Conservation (phyloP, 805 yeast species). For the Yarrowia yakushimensis region DNA sequence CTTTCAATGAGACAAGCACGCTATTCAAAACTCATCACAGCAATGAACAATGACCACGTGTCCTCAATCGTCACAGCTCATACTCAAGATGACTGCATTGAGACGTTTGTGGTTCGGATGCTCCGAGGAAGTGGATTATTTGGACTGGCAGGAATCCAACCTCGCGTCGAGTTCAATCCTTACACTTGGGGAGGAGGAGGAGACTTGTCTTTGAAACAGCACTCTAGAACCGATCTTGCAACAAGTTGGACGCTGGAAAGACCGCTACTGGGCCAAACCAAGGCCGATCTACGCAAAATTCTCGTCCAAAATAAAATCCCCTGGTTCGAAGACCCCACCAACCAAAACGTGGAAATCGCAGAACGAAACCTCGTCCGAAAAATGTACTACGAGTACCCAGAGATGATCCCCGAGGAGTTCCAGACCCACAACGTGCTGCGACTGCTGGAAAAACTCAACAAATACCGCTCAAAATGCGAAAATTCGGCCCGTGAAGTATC, state of each 20-base stretch:
- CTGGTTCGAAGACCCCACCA: slow-evolving; percentile 75
- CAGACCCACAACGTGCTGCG: not conserved
- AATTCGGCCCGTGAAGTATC: not conserved
- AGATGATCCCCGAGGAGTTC: slow-evolving; percentile 4
- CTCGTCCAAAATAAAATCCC: slow-evolving; percentile 43
- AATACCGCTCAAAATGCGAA: not conserved
- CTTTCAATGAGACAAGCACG: slow-evolving; percentile 56
- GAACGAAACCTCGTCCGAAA: slow-evolving; percentile 54
- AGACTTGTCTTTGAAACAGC: not conserved
- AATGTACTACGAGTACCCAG: slow-evolving; percentile 20
- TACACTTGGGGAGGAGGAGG: not conserved
- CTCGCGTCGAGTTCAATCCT: slow-evolving; percentile 31
- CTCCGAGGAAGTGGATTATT: slow-evolving; percentile 44
- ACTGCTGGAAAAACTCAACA: not conserved
- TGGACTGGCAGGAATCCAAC: slow-evolving; percentile 59
- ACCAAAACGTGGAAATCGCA: slow-evolving; percentile 52
- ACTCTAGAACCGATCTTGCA: slow-evolving; percentile 7
- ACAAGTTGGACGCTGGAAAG: slow-evolving; percentile 40
- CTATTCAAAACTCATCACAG: slow-evolving; percentile 43
- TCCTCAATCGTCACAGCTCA: slow-evolving; percentile 58
- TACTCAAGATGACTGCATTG: slow-evolving; percentile 67
- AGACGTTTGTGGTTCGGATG: slow-evolving; percentile 60
- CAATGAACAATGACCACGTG: slow-evolving; percentile 42
- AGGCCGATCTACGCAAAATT: slow-evolving; percentile 46
- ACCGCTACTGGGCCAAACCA: slow-evolving; percentile 52